phyloP scores from a whole-genome alignment of 2,329 filamentous ascomycete species.

The Fusarium beomiforme region DNA sequence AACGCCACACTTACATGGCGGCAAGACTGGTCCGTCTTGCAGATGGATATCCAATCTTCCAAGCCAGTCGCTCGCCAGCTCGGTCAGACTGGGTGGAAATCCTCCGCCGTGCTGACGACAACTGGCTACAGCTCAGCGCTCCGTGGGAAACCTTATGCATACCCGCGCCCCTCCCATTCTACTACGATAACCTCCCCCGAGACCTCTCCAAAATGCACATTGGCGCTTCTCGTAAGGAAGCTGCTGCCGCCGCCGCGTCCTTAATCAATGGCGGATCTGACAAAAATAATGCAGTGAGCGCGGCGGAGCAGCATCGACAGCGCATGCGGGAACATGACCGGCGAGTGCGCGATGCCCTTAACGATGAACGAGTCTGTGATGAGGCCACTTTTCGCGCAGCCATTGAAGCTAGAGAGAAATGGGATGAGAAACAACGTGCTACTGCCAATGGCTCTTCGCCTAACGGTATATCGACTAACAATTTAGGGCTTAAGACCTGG shows the following conservation, averaged over 20 bases:
- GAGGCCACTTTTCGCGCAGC: conserved; percentile 72
- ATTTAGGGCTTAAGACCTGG: conserved; percentile 61
- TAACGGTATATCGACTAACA: background rate
- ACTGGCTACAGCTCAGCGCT: conserved; percentile 73
- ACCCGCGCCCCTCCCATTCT: conserved; percentile 62
- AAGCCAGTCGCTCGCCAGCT: conserved; percentile 75
- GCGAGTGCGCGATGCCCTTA: conserved; percentile 73
- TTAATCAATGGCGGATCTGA: conserved; percentile 31
- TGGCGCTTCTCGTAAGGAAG: conserved; percentile 5
- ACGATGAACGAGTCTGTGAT: conserved; percentile 74
- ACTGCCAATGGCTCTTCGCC: background rate
- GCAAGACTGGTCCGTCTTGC: conserved; percentile 77
- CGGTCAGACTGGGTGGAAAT: conserved; percentile 85
- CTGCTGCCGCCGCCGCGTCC: conserved; percentile 38
- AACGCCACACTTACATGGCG: conserved; percentile 84
- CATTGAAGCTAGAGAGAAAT: conserved; percentile 67
- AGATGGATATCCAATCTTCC: conserved; percentile 84
- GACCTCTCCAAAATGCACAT: background rate
- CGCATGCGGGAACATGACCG: conserved; percentile 71
- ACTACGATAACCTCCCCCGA: conserved; percentile 19
- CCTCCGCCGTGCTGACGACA: conserved; percentile 69
- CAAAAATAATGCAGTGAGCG: conserved; percentile 39
- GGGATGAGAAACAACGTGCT: conserved; percentile 58
- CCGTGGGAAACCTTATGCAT: conserved; percentile 79
- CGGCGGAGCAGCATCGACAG: conserved; percentile 65